These are phyloP conservation scores for Fomitopsis serialis DNA, from an alignment of 768 basidiomycete species.

Conservation along the genomic window DNA sequence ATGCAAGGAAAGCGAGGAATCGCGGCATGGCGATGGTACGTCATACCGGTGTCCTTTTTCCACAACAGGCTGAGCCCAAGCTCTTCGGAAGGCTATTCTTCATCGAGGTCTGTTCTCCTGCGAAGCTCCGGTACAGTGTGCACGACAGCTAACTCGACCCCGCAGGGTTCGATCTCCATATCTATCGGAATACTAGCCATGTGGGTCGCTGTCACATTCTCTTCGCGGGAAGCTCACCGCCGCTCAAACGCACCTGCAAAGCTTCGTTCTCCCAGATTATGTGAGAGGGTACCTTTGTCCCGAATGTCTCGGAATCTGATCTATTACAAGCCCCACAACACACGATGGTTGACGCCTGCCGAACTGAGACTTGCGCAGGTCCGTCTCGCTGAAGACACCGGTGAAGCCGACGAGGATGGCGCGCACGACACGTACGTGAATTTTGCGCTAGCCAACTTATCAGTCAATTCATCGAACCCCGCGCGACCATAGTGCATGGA, in stretches of 20 bases:
- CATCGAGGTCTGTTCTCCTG: constrained; percentile 44
- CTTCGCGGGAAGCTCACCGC: neutral
- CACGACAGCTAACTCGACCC: neutral
- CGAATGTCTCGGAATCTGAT: neutral
- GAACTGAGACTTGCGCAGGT: constrained; percentile 58
- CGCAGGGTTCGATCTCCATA: constrained; percentile 60
- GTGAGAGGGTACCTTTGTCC: constrained; percentile 27
- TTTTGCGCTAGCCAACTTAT: no score
- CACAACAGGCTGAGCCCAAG: neutral
- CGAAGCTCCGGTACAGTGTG: no score
- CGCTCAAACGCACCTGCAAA: constrained; percentile 17
- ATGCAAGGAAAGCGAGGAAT: constrained; percentile 69
- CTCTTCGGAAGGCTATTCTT: constrained; percentile 51
- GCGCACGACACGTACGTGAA: constrained; percentile 50
- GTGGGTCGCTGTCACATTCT: constrained; percentile 26
- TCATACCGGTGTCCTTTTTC: neutral
- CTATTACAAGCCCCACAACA: constrained; percentile 49
- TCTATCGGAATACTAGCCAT: constrained; percentile 48
- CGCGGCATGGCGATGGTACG: constrained; percentile 65
- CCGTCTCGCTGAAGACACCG: constrained; percentile 62
- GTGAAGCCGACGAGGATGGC: constrained; percentile 62
- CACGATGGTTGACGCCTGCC: constrained; percentile 46
- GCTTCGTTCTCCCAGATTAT: constrained; percentile 56
- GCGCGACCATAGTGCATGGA: constrained; percentile 32
- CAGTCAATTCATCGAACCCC: no score